These are phyloP conservation scores for Hydrangea macrophylla DNA, from an alignment of 148 eudicot species.

Conservation along the genomic window DNA sequence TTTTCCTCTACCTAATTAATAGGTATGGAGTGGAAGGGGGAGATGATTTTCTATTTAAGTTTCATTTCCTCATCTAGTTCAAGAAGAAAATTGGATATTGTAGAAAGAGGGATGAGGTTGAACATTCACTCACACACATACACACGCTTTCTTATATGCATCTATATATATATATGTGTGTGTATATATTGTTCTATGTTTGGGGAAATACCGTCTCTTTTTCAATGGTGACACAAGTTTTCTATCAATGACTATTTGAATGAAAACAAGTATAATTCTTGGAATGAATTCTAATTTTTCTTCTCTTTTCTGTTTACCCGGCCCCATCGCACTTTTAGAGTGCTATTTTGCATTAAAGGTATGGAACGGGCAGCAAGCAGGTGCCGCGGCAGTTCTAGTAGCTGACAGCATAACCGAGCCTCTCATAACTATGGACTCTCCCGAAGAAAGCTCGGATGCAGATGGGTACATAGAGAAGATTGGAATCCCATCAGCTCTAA, in stretches of 20 bases:
- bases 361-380: constrained; percentile 94
- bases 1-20: no score
- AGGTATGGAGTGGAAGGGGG: no score
- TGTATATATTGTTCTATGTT: no score
- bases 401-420: constrained; percentile 75
- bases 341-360: constrained; percentile 91
- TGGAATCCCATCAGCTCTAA: constrained; percentile 66
- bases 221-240: constrained; percentile 3
- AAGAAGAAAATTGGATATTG: no score
- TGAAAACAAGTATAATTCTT: neutral
- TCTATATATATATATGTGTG: no score
- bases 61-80: no score
- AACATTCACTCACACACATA: no score
- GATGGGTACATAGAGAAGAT: constrained; percentile 71
- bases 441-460: constrained; percentile 59
- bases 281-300: neutral
- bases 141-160: no score
- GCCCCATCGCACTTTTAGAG: constrained; percentile 25
- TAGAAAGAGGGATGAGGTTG: no score
- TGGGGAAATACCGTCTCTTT: no score
- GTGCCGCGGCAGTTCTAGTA: constrained; percentile 85
- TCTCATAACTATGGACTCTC: constrained; percentile 92
- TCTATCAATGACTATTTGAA: neutral
- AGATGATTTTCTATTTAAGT: no score
- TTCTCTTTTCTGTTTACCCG: neutral